Evolutionary conservation across 73 alveolate genomes (phyloP), one percentile per base, ranked within the genome.

Genomic region (Halteria grandinella): DNA sequence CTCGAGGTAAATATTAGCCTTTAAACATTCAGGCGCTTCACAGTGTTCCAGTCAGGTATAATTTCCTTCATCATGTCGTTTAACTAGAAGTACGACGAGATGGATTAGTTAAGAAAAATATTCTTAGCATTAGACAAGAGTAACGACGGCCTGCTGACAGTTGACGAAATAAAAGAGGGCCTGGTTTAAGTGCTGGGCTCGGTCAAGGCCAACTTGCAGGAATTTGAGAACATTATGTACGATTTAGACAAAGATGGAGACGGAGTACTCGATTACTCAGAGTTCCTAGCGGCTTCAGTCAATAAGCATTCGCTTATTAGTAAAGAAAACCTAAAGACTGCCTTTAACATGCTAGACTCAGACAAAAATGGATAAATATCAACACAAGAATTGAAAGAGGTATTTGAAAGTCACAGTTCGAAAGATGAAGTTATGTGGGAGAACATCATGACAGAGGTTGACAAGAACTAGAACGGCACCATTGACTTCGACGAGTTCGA

Each of bases 331-430:
- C 79, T 91, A 66, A 48, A 63, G 73, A 28, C 48, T 24, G 97
- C 93, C 32, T 91, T 91, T 64, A 82, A 72, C 49, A 62, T 76
- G 92, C 62, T 91, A 43, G 97, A 91, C 75, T 50, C 54, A 51
- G 97, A 91, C 79, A 86, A 91, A 69, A 82, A 71, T 75, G 97
- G 97, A 4, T 33, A 72, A 1, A 83, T 91, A 37, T 57, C 89
- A 32, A 50, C 74, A 17, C 64, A 78, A 32, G 97, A 91, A 75
- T 69, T 91, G 37, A 77, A 79, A 45, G 83, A 44, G 23, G 85
- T 82, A 18, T 84, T 91, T 37, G 94, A 92, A 0, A 49, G 49
- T 34, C 37, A 52, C 37, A 70, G 69, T 50, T 66, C 66, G 34
- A 66, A 71, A 18, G 94, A 91, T 15, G 75, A 85, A 8, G 44